Conservation (phyloP, 306 rosid genomes). For the Trichosanthes cucumerina region DNA sequence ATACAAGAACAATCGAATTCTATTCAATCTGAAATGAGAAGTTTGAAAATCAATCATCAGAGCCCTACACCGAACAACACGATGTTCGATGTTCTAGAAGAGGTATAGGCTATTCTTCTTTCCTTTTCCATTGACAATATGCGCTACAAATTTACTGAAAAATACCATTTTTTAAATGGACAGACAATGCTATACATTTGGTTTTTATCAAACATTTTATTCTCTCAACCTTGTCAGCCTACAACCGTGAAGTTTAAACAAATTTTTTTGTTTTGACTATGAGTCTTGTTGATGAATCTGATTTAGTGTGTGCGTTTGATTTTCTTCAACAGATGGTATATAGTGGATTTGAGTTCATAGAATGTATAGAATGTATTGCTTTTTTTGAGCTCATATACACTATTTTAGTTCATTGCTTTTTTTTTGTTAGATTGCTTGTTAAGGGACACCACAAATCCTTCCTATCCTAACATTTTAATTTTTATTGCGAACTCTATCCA, state of each 20-base stretch:
- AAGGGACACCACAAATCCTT: too few species aligned
- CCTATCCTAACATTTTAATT: too few species aligned
- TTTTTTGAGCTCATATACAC: too few species aligned
- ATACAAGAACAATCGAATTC: slow-evolving; percentile 43
- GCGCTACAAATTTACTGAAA: background rate
- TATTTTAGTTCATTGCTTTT: too few species aligned
- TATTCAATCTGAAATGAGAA: slow-evolving; percentile 44
- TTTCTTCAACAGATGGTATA: slow-evolving; percentile 9
- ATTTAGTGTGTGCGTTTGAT: slow-evolving; percentile 1
- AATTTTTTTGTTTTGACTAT: background rate
- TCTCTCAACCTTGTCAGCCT: background rate
- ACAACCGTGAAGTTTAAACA: background rate
- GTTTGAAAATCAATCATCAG: slow-evolving; percentile 24
- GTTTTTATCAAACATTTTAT: slow-evolving; percentile 38
- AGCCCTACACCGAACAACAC: slow-evolving; percentile 27
- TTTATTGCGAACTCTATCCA: too few species aligned
- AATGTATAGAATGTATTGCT: slow-evolving; percentile 19
- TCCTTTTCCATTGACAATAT: background rate
- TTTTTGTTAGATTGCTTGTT: too few species aligned
- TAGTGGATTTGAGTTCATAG: slow-evolving; percentile 15
- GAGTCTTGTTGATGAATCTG: slow-evolving; percentile 4
- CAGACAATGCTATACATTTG: slow-evolving; percentile 95
- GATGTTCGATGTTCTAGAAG: slow-evolving; percentile 31
- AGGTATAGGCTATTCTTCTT: slow-evolving; percentile 29
- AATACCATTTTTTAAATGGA: slow-evolving; percentile 22